phyloP scores from a whole-genome alignment of 108 stramenopile species.

The Cyclostephanos invisitatus region DNA sequence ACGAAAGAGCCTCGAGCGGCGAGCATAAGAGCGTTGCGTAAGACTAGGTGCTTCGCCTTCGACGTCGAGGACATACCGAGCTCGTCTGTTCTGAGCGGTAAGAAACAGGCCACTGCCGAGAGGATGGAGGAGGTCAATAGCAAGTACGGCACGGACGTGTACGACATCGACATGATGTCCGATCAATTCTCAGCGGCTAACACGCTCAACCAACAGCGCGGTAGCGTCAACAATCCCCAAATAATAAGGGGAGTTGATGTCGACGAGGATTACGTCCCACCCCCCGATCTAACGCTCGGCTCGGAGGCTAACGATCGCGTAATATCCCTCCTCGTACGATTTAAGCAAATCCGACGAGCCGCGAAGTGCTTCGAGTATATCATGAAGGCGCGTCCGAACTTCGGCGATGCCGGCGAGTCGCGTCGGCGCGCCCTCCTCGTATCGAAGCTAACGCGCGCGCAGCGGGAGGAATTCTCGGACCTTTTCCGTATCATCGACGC shows the following conservation, averaged over 20 bases:
- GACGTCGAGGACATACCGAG: conserved; percentile 75
- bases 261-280: conserved; percentile 44
- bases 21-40: conserved; percentile 70
- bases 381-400: conserved; percentile 59
- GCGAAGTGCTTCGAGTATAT: conserved; percentile 83
- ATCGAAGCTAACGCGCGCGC: conserved; percentile 56
- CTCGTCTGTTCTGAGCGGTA: conserved; percentile 69
- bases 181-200: conserved; percentile 54
- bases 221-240: conserved; percentile 53
- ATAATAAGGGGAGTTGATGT: conserved; percentile 72
- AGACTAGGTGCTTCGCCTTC: conserved; percentile 70
- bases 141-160: conserved; percentile 73
- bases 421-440: conserved; percentile 68
- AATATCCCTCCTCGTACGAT: conserved; percentile 54
- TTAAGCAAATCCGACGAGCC: conserved; percentile 74
- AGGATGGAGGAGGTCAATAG: conserved; percentile 59
- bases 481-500: conserved; percentile 74
- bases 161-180: conserved; percentile 48
- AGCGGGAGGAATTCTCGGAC: conserved; percentile 68
- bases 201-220: conserved; percentile 55
- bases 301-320: conserved; percentile 27
- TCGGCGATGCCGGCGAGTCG: conserved; percentile 65
- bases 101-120: conserved; percentile 45
- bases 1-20: conserved; percentile 91
- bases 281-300: background rate